phyloP scores from a whole-genome alignment of 805 yeast species.

The Pichia manshurica region DNA sequence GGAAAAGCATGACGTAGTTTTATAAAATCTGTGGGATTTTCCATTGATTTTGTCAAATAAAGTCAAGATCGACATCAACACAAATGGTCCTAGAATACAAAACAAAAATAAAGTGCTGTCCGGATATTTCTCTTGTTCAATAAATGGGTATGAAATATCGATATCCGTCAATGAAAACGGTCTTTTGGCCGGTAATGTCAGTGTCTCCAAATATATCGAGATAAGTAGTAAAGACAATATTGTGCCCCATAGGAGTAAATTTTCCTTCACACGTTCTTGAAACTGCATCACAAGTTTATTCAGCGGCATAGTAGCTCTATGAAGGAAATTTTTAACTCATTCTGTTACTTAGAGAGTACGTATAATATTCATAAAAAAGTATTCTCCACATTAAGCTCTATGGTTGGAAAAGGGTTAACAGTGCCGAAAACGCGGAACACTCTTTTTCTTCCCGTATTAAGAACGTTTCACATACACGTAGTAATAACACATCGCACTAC shows the following conservation, averaged over 20 bases:
- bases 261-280: constrained; percentile 6
- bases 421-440: too few relatives aligned
- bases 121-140: constrained; percentile 35
- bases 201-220: constrained; percentile 19
- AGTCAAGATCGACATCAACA: constrained; percentile 21
- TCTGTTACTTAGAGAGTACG: too few relatives aligned
- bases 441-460: too few relatives aligned
- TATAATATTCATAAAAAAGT: too few relatives aligned
- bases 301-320: not conserved
- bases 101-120: constrained; percentile 27
- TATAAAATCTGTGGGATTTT: constrained; percentile 33
- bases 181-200: constrained; percentile 39
- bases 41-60: constrained; percentile 18
- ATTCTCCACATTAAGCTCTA: too few relatives aligned
- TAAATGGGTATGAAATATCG: constrained; percentile 44
- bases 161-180: constrained; percentile 39
- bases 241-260: constrained; percentile 9
- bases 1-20: constrained; percentile 36
- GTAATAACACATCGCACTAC: not conserved
- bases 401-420: too few relatives aligned
- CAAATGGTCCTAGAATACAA: constrained; percentile 35
- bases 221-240: not conserved
- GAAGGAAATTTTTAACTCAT: too few relatives aligned
- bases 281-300: constrained; percentile 3
- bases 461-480: too few relatives aligned